Base-by-base conservation (phyloP, 2,329 filamentous ascomycete genomes). In the Verticillium longisporum region DNA sequence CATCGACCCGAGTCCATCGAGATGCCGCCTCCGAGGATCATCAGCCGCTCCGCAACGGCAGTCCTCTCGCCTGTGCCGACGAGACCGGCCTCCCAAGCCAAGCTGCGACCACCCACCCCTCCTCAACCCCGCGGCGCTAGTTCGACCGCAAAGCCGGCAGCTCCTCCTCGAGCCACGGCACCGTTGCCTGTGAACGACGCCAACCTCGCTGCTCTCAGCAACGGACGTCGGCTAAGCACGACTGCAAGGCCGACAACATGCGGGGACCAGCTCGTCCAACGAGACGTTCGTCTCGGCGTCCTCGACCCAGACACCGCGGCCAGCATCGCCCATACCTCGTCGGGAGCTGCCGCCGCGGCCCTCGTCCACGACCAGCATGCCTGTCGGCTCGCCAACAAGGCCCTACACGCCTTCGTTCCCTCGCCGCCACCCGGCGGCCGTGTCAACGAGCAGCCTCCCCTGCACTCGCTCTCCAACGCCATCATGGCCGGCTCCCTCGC, bases 401-500 rank as follows among this genome's bases (percentile, higher is more conserved):
- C 61, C 71, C 69, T 61, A 70, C 65, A 64, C 75, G 57, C 67
- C 64, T 45, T 21, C 45, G 9, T 33, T 59, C 10, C 41, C 57
- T 18, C 72, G 73, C 3, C 64, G 64, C 36, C 66, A 65, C 53
- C 58, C 63, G 3, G 68, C 66, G 50, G 73, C 68, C 50, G 64
- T 68, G 6, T 73, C 73, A 4, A 64, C 69, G 26, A 70, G 74
- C 31, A 75, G 68, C 58, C 78, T 87, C 33, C 82, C 1, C 79
- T 90, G 10, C 83, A 88, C 62, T 86, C 86, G 0, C 82, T 93
- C 7, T 87, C 89, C 13, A 85, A 85, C 67, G 90, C 90, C 64
- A 91, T 93, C 61, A 83, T 93, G 68, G 90, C 89, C 2, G 87
- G 89, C 1, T 89, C 87, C 31, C 78, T 93, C 0, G 90, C 90